phyloP scores from a whole-genome alignment of 139 green algal genomes.

The Chlamydomonas incerta region DNA sequence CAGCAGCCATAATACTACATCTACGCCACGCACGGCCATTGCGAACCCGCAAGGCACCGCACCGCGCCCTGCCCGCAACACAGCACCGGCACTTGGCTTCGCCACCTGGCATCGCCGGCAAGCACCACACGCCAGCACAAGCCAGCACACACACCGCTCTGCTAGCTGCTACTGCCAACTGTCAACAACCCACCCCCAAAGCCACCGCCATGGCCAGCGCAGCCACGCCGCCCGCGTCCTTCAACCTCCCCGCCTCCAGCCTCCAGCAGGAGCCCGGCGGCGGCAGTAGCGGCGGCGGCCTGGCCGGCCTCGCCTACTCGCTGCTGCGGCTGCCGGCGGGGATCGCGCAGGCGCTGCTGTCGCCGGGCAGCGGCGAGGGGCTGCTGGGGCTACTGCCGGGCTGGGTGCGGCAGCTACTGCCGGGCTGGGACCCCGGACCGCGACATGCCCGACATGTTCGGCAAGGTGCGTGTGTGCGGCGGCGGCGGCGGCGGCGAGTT shows the following conservation, averaged over 20 bases:
- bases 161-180: not conserved
- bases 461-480: conserved; percentile 26
- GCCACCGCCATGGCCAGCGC: not conserved
- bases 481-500: too few relatives aligned
- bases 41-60: too few relatives aligned
- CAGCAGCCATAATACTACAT: too few relatives aligned
- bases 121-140: not conserved
- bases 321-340: not conserved
- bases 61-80: not conserved
- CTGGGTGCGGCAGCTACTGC: not conserved
- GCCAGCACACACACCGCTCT: not conserved
- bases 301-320: not conserved
- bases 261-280: too few relatives aligned
- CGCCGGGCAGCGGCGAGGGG: conserved; percentile 24
- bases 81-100: not conserved
- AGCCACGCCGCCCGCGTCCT: not conserved
- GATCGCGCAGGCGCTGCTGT: not conserved
- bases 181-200: not conserved
- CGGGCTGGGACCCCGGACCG: conserved; percentile 31
- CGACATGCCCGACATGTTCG: conserved; percentile 45
- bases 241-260: not conserved
- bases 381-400: conserved; percentile 31
- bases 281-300: too few relatives aligned
- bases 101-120: not conserved
- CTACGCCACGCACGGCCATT: too few relatives aligned